Evolutionary conservation across 148 eudicot genomes (phyloP).

Genomic region (Rheum nobile): DNA sequence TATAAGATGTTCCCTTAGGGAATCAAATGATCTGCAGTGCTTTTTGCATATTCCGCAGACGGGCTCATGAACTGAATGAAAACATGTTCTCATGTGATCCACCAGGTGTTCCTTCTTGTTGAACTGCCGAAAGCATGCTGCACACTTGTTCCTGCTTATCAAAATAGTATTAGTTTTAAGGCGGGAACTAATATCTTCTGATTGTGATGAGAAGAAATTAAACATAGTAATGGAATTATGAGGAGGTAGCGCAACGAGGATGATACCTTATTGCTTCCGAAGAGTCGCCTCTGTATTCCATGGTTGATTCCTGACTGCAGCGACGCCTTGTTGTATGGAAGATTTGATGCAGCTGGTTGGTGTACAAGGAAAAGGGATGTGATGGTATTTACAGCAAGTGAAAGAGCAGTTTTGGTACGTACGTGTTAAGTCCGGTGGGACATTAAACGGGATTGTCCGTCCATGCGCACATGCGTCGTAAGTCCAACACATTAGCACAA

Average conservation of each 20-base stretch:
- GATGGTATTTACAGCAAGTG: not conserved
- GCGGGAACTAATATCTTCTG: no score
- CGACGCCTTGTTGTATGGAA: not conserved
- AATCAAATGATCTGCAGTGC: constrained; percentile 64
- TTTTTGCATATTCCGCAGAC: constrained; percentile 57
- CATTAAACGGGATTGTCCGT: no score
- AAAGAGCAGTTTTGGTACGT: no score
- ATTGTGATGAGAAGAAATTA: not conserved
- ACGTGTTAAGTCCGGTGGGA: no score
- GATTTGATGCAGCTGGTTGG: not conserved
- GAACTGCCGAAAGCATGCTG: constrained; percentile 69
- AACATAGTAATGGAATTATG: no score
- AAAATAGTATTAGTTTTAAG: no score
- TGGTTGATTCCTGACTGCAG: not conserved
- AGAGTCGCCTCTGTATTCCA: not conserved
- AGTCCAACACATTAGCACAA: no score
- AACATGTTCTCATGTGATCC: constrained; percentile 58
- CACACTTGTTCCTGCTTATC: constrained; percentile 47
- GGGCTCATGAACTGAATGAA: constrained; percentile 67
- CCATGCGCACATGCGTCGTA: no score
- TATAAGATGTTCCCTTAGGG: constrained; percentile 53
- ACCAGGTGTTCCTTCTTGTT: constrained; percentile 71
- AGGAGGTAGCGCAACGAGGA: no score
- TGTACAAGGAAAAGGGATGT: not conserved
- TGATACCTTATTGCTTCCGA: constrained; percentile 1